Conservation (phyloP, 2,329 filamentous ascomycete species). For the Aspergillus sp. region DNA sequence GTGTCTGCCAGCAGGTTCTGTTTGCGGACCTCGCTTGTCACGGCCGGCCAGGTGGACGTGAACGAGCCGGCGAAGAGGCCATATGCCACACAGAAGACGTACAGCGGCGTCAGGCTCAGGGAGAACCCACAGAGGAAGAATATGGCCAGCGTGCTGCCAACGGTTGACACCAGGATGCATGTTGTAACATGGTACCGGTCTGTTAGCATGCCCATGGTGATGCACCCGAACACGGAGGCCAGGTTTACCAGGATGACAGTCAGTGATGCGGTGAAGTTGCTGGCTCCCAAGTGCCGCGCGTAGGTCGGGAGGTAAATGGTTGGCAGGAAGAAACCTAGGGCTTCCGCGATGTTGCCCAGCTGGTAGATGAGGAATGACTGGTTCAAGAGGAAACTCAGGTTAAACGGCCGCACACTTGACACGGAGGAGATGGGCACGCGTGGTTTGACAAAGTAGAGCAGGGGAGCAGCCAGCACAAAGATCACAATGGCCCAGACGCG, state of each 20-base stretch:
- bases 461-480: conserved; percentile 32
- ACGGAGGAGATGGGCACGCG: conserved; percentile 15
- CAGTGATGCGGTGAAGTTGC: conserved; percentile 17
- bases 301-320: conserved; percentile 33
- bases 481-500: conserved; percentile 18
- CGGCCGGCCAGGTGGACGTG: conserved; percentile 38
- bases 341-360: conserved; percentile 33
- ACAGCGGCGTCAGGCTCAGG: conserved; percentile 33
- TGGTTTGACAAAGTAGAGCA: conserved; percentile 27
- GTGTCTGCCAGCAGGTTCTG: conserved; percentile 33
- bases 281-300: conserved; percentile 20
- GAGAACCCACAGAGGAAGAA: conserved; percentile 44
- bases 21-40: conserved; percentile 36
- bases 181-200: conserved; percentile 36
- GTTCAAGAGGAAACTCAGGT: conserved; percentile 27
- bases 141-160: conserved; percentile 33
- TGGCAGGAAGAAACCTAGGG: conserved; percentile 32
- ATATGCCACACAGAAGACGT: conserved; percentile 37
- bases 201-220: conserved; percentile 29
- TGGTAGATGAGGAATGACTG: conserved; percentile 41
- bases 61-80: conserved; percentile 40
- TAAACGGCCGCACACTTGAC: conserved; percentile 31
- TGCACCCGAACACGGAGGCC: conserved; percentile 24
- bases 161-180: conserved; percentile 35
- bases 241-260: conserved; percentile 26